Percentiles rank a stretch among this genome's conserved stretches.
phyloP scores from a whole-genome alignment of 1,284 basidiomycete species.

The Apiotrichum veenhuisii region DNA sequence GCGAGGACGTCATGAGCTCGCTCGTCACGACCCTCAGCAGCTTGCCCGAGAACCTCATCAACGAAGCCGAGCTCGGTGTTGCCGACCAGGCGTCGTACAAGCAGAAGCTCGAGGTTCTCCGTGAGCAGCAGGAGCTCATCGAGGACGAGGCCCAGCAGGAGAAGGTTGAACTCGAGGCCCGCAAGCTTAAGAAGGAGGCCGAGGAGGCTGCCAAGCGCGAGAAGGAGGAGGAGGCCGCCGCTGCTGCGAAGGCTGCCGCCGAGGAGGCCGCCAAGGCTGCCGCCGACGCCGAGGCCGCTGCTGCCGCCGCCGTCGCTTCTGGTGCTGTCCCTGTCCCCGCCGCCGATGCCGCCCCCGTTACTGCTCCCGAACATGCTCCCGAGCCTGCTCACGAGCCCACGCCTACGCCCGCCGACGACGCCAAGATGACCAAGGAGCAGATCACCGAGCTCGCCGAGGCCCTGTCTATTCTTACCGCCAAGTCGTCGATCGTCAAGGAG shows the following conservation, averaged over 20 bases:
- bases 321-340: neutral
- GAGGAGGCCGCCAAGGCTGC: neutral
- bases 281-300: neutral
- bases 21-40: constrained; percentile 88
- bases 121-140: constrained; percentile 98
- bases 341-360: neutral
- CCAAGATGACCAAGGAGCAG: constrained; percentile 96
- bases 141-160: constrained; percentile 99
- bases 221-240: constrained; percentile 42
- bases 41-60: constrained; percentile 91
- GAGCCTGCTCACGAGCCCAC: constrained; percentile 70
- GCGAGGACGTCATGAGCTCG: constrained; percentile 75
- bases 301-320: neutral
- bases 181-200: constrained; percentile 75
- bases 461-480: constrained; percentile 83
- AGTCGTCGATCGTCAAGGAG: constrained; percentile 96
- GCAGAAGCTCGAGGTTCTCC: constrained; percentile 94
- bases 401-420: constrained; percentile 62
- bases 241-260: constrained; percentile 31
- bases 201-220: constrained; percentile 55
- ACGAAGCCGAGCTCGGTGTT: constrained; percentile 94
- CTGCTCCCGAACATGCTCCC: constrained; percentile 52
- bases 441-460: constrained; percentile 91
- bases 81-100: constrained; percentile 86
- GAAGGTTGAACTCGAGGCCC: constrained; percentile 78